Base-by-base conservation (phyloP, 305 asterid species). In the Solanum hybrid region DNA sequence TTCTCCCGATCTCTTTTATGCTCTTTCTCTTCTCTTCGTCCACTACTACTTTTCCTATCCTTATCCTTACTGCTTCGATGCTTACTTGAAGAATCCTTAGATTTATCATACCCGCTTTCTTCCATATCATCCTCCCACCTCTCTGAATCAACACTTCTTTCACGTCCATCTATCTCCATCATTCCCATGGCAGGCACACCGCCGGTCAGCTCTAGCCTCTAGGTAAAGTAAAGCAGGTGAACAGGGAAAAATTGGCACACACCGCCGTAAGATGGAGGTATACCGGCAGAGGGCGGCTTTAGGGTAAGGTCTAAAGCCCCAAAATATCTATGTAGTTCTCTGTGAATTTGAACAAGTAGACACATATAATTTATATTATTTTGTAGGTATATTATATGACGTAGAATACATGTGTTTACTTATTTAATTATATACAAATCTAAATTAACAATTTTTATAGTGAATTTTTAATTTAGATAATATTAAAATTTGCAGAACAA, bases 21-120 rank as follows among this genome's bases (percentile, higher is more conserved):
- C 61, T 97, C 97, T 89, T 92, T 96, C 91, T 95, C 98, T 90
- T 95, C 98, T 92, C 93, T 93, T n/a, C 92, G 92, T 13, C 94
- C 89, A 90, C 93, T 90, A 90, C 93, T 89, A 92, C 92, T 93
- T 94, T 92, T 94, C 91, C 91, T 94, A 88, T 95, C 97, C 91
- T 95, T 94, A 89, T 95, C 97, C 92, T 94, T 95, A 92, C 91
- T 95, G 91, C 91, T 93, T 76, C 89, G 94, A 90, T 93, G 95
- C 93, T 92, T 95, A 90, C 90, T 93, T 0, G 93, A 91, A 34
- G 93, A 91, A 37, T 93, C 96, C 37, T 91, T 92, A 37, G 89
- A 90, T 89, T 93, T 96, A 57, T 92, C 95, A 11, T 92, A 87
- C 18, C 86, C 95, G 84, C 86, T 93, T 89, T 91, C 95, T 90